Evolutionary conservation across 2,329 filamentous ascomycete species (phyloP), one percentile per base, ranked within the genome.

Genomic region (Graphilbum fragrans): DNA sequence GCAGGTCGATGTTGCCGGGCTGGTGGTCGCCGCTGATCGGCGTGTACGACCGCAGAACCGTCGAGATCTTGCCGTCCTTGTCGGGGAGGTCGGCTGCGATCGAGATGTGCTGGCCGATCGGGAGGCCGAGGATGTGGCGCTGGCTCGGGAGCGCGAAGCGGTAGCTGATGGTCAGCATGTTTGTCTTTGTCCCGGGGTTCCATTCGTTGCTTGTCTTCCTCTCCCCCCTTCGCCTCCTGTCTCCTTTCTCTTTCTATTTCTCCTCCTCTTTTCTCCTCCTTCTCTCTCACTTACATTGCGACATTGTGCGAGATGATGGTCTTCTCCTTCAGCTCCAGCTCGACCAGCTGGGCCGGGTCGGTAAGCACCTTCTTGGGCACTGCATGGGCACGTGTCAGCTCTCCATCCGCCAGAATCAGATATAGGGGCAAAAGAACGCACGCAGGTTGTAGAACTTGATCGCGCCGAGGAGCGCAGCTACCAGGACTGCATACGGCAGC

Each of bases 71-170:
- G 58, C 86, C 86, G 54, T 85, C 78, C 43, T 68, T 63, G 55
- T 80, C 75, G 35, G 63, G 54, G 47, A 87, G 76, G 43, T 74
- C 77, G 42, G 87, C 90, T 52, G 83, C 86, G 58, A 98, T 86
- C 48, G 90, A 95, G 65, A 98, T 95, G 71, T 98, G 92, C 69
- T 98, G 92, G 58, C 92, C 92, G 67, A 96, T 96, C 51, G 92
- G 90, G 35, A 96, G 83, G 57, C 92, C 92, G 55, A 96, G 85
- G 60, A 95, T 86, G 52, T 84, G 77, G 53, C 70, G 81, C 33
- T 80, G 67, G 39, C 72, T 72, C 43, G 88, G 88, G 33, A 98
- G 84, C 50, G 74, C 73, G 69, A 96, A 95, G 57, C 92, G 87
- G 72, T 96, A 98, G 68, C 82, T 86, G 39, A 10, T 27, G 31